A percentile compares a stretch with the other conserved stretches of the same genome.
These are phyloP conservation scores for Ophiobolus disseminans DNA, from an alignment of 2,329 filamentous ascomycete species.

Conservation along the genomic window DNA sequence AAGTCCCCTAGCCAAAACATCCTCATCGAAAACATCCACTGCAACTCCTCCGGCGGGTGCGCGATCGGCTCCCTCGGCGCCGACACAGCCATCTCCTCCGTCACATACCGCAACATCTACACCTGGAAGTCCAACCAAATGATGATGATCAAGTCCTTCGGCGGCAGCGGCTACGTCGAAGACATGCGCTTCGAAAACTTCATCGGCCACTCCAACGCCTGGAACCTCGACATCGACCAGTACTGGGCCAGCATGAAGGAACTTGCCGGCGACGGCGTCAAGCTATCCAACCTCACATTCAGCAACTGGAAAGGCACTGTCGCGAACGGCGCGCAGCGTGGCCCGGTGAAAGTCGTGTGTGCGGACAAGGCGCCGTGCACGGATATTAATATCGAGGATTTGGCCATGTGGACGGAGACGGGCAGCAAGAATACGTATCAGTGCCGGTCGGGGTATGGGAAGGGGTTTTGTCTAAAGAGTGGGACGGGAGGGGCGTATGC, in stretches of 20 bases:
- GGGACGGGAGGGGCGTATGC: conserved; percentile 38
- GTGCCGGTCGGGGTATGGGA: conserved; percentile 60
- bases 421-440: conserved; percentile 53
- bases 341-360: conserved; percentile 62
- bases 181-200: conserved; percentile 64
- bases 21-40: conserved; percentile 66
- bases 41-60: conserved; percentile 67
- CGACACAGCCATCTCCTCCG: conserved; percentile 59
- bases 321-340: conserved; percentile 57
- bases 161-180: conserved; percentile 61
- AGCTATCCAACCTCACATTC: conserved; percentile 61
- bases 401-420: conserved; percentile 61
- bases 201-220: conserved; percentile 66
- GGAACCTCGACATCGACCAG: conserved; percentile 63
- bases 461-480: conserved; percentile 55
- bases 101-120: conserved; percentile 65
- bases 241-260: conserved; percentile 58
- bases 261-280: conserved; percentile 58
- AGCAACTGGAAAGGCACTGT: conserved; percentile 64
- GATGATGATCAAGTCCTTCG: conserved; percentile 69
- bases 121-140: conserved; percentile 67
- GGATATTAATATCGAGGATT: conserved; percentile 58
- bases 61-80: conserved; percentile 63
- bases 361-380: conserved; percentile 60
- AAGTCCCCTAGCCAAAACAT: conserved; percentile 60